Evolutionary conservation across 2,329 filamentous ascomycete genomes (phyloP).

Genomic region (Neofusicoccum sp.): DNA sequence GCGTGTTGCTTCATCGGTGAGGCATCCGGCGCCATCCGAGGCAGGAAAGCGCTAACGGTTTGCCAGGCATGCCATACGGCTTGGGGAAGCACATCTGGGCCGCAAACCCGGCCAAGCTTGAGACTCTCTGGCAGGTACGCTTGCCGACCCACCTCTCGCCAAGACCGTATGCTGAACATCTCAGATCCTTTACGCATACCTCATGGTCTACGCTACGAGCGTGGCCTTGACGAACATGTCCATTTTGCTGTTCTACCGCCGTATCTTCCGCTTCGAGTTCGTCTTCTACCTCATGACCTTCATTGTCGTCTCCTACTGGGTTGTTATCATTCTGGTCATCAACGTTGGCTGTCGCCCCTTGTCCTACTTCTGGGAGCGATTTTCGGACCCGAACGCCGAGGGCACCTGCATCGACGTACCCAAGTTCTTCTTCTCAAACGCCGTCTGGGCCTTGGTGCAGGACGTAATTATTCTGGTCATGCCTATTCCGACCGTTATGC

Average conservation of each 20-base stretch:
- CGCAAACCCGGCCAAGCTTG: not conserved
- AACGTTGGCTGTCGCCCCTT: conserved; percentile 47
- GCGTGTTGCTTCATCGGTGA: conserved; percentile 11
- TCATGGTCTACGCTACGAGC: conserved; percentile 52
- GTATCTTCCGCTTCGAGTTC: conserved; percentile 53
- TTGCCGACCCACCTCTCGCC: not conserved
- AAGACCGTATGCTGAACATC: not conserved
- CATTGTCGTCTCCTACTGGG: conserved; percentile 46
- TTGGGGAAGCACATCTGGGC: conserved; percentile 9
- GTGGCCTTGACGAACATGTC: conserved; percentile 56
- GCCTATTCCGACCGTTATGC: conserved; percentile 34
- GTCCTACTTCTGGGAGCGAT: conserved; percentile 47
- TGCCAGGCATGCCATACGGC: conserved; percentile 4
- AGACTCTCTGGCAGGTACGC: conserved; percentile 11
- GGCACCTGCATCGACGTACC: conserved; percentile 49
- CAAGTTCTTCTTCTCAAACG: conserved; percentile 52
- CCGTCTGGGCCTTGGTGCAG: conserved; percentile 35
- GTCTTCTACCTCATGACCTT: conserved; percentile 43
- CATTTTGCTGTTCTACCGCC: conserved; percentile 54
- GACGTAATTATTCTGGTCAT: conserved; percentile 36
- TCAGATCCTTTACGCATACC: conserved; percentile 13
- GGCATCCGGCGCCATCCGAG: not conserved
- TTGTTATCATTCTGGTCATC: conserved; percentile 44
- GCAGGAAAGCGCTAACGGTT: not conserved
- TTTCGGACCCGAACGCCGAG: conserved; percentile 23